A percentile compares a stretch with the other conserved stretches of the same genome.
phyloP scores from a whole-genome alignment of 2,329 filamentous ascomycete species.

The Fusarium nurragi region DNA sequence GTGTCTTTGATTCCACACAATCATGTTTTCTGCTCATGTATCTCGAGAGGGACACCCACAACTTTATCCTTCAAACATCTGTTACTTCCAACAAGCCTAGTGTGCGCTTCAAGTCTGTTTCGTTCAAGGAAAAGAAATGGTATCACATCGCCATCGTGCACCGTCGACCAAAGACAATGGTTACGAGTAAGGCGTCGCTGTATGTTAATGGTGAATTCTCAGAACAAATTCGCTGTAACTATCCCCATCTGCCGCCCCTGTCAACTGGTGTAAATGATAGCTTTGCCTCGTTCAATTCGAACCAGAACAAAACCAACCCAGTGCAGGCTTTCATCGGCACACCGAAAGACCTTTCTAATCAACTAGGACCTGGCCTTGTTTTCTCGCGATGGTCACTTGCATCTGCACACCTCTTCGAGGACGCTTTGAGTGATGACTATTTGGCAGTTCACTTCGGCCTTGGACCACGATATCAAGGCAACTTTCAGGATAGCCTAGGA shows the following conservation, averaged over 20 bases:
- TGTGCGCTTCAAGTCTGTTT: constrained; percentile 87
- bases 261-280: constrained; percentile 71
- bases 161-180: constrained; percentile 77
- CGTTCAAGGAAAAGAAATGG: constrained; percentile 82
- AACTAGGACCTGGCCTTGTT: constrained; percentile 76
- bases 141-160: constrained; percentile 95
- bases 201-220: constrained; percentile 95
- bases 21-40: constrained; percentile 95
- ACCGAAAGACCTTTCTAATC: constrained; percentile 83
- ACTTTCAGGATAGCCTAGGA: constrained; percentile 95
- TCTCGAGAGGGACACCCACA: constrained; percentile 89
- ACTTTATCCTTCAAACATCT: constrained; percentile 96
- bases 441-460: constrained; percentile 91
- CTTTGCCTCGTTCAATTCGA: constrained; percentile 74
- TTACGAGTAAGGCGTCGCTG: constrained; percentile 82
- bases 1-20: constrained; percentile 90
- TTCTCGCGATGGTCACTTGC: constrained; percentile 88
- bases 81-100: constrained; percentile 86
- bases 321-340: constrained; percentile 95
- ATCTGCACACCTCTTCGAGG: constrained; percentile 87
- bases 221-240: constrained; percentile 89
- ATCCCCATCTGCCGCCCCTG: constrained; percentile 78
- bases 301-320: constrained; percentile 66
- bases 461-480: constrained; percentile 90
- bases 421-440: constrained; percentile 88